Evolutionary conservation across 2,329 filamentous ascomycete species (phyloP).

Genomic region (Eutypa lata): DNA sequence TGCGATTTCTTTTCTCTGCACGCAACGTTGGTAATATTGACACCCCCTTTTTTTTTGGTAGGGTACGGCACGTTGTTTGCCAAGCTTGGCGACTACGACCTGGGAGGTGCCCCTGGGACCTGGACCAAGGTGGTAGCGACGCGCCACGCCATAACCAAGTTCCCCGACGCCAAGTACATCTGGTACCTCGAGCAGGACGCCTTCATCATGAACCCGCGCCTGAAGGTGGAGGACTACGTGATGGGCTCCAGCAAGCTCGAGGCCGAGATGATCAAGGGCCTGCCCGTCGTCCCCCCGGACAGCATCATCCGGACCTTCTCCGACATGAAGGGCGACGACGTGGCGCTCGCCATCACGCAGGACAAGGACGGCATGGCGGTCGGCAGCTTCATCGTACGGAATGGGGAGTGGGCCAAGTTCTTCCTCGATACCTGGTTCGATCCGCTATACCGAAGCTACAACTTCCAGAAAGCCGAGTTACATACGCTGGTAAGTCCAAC

Average conservation of each 20-base stretch:
- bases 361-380: conserved; percentile 76
- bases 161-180: conserved; percentile 74
- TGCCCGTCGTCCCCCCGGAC: conserved; percentile 86
- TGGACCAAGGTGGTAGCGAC: conserved; percentile 83
- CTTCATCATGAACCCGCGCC: conserved; percentile 79
- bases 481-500: conserved; percentile 75
- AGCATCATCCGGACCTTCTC: conserved; percentile 94
- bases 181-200: conserved; percentile 86
- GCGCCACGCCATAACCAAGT: conserved; percentile 80
- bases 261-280: conserved; percentile 76
- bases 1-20: background rate
- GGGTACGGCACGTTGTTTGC: conserved; percentile 86
- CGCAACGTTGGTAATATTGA: background rate
- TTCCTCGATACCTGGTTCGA: conserved; percentile 96
- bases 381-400: conserved; percentile 75
- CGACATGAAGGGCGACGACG: conserved; percentile 71
- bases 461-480: conserved; percentile 90
- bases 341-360: conserved; percentile 81
- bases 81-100: conserved; percentile 71
- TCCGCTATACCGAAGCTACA: conserved; percentile 88
- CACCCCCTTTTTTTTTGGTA: conserved; percentile 31
- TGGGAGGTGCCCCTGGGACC: conserved; percentile 55
- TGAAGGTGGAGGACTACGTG: conserved; percentile 68
- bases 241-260: conserved; percentile 67
- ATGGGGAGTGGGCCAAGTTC: conserved; percentile 88